phyloP scores from a whole-genome alignment of 495 filamentous ascomycete genomes.

The Penicillium waksmanii region DNA sequence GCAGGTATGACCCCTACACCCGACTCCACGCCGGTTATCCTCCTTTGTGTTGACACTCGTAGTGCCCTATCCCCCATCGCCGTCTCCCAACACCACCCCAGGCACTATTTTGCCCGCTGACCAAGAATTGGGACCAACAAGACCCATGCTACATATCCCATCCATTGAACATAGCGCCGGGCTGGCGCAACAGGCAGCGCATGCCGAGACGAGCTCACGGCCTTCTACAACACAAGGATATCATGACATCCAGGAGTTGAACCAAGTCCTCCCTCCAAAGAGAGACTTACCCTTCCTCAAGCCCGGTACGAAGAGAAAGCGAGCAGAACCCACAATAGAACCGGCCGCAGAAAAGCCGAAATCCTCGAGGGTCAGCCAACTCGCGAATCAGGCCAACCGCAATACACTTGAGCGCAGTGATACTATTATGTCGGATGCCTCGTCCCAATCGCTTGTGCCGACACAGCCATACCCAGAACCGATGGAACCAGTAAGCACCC shows the following conservation, averaged over 20 bases:
- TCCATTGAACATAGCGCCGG: no score
- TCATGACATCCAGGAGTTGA: conserved; percentile 33
- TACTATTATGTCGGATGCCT: conserved; percentile 13
- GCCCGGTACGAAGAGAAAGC: conserved; percentile 25
- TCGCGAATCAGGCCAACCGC: background rate
- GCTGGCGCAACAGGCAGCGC: background rate
- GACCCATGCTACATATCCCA: background rate
- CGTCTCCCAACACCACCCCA: background rate
- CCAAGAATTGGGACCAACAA: background rate
- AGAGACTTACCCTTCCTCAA: conserved; percentile 48
- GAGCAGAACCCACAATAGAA: conserved; percentile 1
- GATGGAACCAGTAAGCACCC: conserved; percentile 6
- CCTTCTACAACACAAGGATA: conserved; percentile 23
- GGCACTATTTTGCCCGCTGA: background rate
- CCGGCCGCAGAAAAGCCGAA: background rate
- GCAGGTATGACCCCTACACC: conserved; percentile 5
- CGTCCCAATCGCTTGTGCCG: conserved; percentile 11
- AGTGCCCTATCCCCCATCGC: background rate
- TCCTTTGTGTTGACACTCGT: background rate
- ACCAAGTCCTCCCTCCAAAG: conserved; percentile 50
- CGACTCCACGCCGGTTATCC: background rate
- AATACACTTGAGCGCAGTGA: conserved; percentile 2
- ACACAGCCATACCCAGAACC: conserved; percentile 16
- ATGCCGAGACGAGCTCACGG: conserved; percentile 14
- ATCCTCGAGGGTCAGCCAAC: background rate